Percentiles rank a stretch among this genome's conserved stretches.
Evolutionary conservation across 441 rosid genomes (phyloP).

Genomic region (Populus hybrid): DNA sequence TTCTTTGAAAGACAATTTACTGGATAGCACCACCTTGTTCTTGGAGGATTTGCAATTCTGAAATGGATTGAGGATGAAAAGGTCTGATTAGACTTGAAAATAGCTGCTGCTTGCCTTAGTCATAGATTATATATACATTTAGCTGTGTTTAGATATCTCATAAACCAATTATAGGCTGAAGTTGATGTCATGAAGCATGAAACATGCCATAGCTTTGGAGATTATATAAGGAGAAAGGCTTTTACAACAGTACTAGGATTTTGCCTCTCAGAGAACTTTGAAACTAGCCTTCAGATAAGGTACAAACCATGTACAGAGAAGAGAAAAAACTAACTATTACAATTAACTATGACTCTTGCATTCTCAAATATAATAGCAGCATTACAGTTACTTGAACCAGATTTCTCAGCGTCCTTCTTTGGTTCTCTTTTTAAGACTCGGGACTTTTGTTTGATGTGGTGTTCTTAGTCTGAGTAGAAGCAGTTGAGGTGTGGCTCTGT

Average conservation of each 20-base stretch:
- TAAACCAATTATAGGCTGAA: too few species aligned
- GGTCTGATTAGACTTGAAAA: not conserved
- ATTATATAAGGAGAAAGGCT: not conserved
- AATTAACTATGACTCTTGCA: not conserved
- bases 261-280: not conserved
- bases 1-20: not conserved
- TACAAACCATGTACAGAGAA: not conserved
- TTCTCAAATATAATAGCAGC: not conserved
- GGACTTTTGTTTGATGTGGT: constrained; percentile 18
- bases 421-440: constrained; percentile 9
- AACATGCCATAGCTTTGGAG: not conserved
- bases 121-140: not conserved
- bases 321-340: not conserved
- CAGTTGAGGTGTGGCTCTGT: constrained; percentile 25
- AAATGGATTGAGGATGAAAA: not conserved
- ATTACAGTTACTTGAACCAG: not conserved
- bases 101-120: not conserved
- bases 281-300: not conserved
- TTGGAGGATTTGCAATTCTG: not conserved
- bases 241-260: not conserved
- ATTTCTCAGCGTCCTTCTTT: not conserved
- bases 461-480: constrained; percentile 34
- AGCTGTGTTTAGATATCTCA: too few species aligned
- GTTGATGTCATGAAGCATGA: not conserved
- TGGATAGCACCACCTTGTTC: not conserved